Percentiles rank a stretch among this genome's conserved stretches.
phyloP scores from a whole-genome alignment of 352 stramenopile genomes.

The Phytophthora podocarpi region DNA sequence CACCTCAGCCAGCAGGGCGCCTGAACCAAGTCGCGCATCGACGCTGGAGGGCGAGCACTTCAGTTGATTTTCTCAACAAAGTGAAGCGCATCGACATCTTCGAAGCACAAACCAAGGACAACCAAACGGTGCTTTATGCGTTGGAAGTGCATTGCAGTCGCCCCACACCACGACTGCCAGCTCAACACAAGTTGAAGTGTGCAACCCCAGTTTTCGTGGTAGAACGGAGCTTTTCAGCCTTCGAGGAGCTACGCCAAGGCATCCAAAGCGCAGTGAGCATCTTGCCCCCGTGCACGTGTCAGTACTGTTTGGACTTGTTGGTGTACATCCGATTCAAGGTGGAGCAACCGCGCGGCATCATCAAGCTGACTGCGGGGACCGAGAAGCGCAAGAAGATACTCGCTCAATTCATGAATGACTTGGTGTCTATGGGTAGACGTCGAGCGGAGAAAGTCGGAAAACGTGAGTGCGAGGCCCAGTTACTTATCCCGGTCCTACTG shows the following conservation, averaged over 20 bases:
- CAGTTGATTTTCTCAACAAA: conserved; percentile 40
- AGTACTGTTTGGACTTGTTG: conserved; percentile 54
- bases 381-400: conserved; percentile 51
- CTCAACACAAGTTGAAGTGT: too few relatives aligned
- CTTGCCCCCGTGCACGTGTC: conserved; percentile 41
- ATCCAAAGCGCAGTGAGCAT: conserved; percentile 25
- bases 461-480: conserved; percentile 34
- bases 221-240: conserved; percentile 56
- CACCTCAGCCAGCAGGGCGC: neutral
- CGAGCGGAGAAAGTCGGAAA: conserved; percentile 15
- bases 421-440: conserved; percentile 37
- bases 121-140: conserved; percentile 37
- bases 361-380: conserved; percentile 31
- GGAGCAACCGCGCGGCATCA: conserved; percentile 36
- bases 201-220: conserved; percentile 19
- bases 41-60: conserved; percentile 18
- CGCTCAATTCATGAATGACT: conserved; percentile 39
- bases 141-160: conserved; percentile 41
- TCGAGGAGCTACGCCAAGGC: conserved; percentile 41
- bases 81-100: conserved; percentile 47
- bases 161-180: too few relatives aligned
- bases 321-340: conserved; percentile 50
- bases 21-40: conserved; percentile 36
- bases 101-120: conserved; percentile 16
- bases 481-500: conserved; percentile 38